Conservation (phyloP, 2,329 filamentous ascomycete genomes). For the Colletotrichum coccodes region DNA sequence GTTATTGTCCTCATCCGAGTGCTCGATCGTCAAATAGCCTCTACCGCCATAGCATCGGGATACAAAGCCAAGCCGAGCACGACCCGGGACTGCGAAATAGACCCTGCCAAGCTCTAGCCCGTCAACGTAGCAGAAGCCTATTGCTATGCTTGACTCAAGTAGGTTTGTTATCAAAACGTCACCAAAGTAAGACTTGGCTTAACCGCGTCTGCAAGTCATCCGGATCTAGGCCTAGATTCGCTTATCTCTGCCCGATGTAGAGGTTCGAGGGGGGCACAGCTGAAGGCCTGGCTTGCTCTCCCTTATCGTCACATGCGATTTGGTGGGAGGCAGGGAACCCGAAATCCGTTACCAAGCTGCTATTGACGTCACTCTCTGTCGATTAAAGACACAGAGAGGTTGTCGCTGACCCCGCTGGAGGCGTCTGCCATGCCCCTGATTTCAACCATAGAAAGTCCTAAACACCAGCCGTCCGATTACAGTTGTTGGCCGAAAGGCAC, state of each 20-base stretch:
- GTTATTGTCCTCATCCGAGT: no score
- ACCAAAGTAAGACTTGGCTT: not conserved
- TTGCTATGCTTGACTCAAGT: not conserved
- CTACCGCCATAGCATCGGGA: no score
- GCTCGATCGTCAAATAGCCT: no score
- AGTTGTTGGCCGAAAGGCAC: not conserved
- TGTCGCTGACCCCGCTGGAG: not conserved
- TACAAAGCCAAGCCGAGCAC: no score
- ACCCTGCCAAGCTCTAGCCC: no score
- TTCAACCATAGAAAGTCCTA: not conserved
- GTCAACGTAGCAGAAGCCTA: no score
- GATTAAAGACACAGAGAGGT: not conserved
- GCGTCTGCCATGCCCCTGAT: no score
- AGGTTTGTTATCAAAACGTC: no score
- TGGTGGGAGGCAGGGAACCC: not conserved
- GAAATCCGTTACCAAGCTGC: no score
- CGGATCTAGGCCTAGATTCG: not conserved
- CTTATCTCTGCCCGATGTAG: not conserved
- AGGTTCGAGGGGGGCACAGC: not conserved
- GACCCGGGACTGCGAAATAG: no score
- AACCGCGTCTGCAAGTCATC: not conserved
- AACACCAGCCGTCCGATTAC: not conserved
- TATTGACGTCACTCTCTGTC: not conserved
- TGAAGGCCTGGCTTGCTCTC: not conserved
- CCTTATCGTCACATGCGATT: slow-evolving; percentile 2